Percentiles rank a stretch among this genome's conserved stretches.
These are phyloP conservation scores for Fraxinus americana DNA, from an alignment of 257 asterid genomes.

Conservation along the genomic window DNA sequence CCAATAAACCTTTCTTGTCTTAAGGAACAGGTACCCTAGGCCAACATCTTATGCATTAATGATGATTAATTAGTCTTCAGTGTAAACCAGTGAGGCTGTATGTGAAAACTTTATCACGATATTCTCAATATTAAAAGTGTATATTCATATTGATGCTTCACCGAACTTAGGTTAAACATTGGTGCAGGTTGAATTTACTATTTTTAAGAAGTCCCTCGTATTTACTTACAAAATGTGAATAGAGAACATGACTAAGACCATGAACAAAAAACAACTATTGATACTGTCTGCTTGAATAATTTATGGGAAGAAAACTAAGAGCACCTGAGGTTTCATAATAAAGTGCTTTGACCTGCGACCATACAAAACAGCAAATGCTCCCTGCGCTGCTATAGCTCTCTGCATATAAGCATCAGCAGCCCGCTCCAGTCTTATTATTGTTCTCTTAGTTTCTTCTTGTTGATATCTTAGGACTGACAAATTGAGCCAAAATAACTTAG, in stretches of 20 bases:
- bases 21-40: not conserved
- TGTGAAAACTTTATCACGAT: not conserved
- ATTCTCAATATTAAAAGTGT: not conserved
- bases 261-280: not conserved
- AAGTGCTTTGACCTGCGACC: conserved; percentile 54
- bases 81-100: not conserved
- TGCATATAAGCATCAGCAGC: conserved; percentile 57
- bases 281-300: not conserved
- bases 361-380: conserved; percentile 70
- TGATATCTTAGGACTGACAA: conserved; percentile 57
- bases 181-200: not conserved
- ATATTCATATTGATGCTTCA: not conserved
- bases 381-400: conserved; percentile 54
- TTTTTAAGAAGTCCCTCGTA: not conserved
- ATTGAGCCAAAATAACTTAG: conserved; percentile 22
- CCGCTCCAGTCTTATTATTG: conserved; percentile 82
- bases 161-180: conserved; percentile 5
- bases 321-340: conserved; percentile 75
- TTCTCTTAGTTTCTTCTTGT: conserved; percentile 48
- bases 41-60: not conserved
- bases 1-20: not conserved
- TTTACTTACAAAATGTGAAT: not conserved
- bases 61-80: not conserved
- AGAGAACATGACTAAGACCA: not conserved
- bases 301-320: not conserved